A percentile compares a stretch with the other conserved stretches of the same genome.
phyloP scores from a whole-genome alignment of 169 alveolate genomes.

The Plasmodium inui region DNA sequence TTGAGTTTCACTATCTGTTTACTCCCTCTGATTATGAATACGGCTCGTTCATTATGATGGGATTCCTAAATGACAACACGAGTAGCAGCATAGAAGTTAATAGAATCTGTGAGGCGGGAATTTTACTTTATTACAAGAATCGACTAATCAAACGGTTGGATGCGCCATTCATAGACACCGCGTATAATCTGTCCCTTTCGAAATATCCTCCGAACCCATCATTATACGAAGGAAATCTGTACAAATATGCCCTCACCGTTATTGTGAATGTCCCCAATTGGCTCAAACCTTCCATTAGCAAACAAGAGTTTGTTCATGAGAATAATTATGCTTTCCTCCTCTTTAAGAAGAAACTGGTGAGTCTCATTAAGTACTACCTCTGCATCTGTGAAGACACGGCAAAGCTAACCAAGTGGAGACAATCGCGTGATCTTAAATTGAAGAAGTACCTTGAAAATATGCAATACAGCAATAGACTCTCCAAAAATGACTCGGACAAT shows the following conservation, averaged over 20 bases:
- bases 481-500: slow-evolving; percentile 38
- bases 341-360: slow-evolving; percentile 84
- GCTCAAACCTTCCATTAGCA: slow-evolving; percentile 90
- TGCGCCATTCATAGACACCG: slow-evolving; percentile 89
- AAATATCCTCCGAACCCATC: slow-evolving; percentile 77
- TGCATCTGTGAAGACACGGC: slow-evolving; percentile 78
- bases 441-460: slow-evolving; percentile 35
- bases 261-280: slow-evolving; percentile 91
- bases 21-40: slow-evolving; percentile 88
- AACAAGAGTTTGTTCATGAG: slow-evolving; percentile 92
- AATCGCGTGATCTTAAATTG: slow-evolving; percentile 49
- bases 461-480: not conserved
- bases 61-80: slow-evolving; percentile 87
- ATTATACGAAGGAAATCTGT: slow-evolving; percentile 78
- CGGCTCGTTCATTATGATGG: slow-evolving; percentile 89
- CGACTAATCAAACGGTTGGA: slow-evolving; percentile 90
- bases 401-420: slow-evolving; percentile 84
- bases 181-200: slow-evolving; percentile 82
- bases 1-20: slow-evolving; percentile 87
- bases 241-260: slow-evolving; percentile 88
- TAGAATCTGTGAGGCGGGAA: slow-evolving; percentile 91
- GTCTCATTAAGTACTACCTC: slow-evolving; percentile 82
- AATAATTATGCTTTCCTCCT: slow-evolving; percentile 87
- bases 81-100: slow-evolving; percentile 69
- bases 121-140: slow-evolving; percentile 89